Evolutionary conservation across 2,329 filamentous ascomycete genomes (phyloP).

Genomic region (Pseudogymnoascus sp.): DNA sequence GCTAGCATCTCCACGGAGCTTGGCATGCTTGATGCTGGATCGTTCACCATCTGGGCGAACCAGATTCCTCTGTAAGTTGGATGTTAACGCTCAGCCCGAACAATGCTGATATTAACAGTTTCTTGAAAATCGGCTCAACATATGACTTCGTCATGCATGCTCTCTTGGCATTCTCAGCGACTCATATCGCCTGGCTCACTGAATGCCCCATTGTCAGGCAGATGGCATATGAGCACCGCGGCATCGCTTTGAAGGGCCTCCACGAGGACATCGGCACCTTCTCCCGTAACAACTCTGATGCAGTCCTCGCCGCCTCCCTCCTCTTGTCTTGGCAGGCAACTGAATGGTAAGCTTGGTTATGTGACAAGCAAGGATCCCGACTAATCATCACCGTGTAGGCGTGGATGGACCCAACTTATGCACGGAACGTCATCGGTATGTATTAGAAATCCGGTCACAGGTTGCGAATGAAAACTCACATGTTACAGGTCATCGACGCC

Average conservation of each 20-base stretch:
- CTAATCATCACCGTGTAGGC: constrained; percentile 49
- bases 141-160: constrained; percentile 91
- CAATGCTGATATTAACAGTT: constrained; percentile 41
- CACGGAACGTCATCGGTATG: constrained; percentile 81
- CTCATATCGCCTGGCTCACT: constrained; percentile 83
- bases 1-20: constrained; percentile 79
- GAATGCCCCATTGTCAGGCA: constrained; percentile 78
- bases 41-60: constrained; percentile 85
- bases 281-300: constrained; percentile 79
- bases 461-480: constrained; percentile 22
- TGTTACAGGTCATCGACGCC: constrained; percentile 65
- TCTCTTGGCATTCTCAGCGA: constrained; percentile 86
- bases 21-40: constrained; percentile 64
- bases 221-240: constrained; percentile 82
- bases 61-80: constrained; percentile 78
- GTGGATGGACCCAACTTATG: constrained; percentile 86
- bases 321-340: constrained; percentile 93
- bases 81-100: constrained; percentile 14
- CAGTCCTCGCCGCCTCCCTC: constrained; percentile 82
- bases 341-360: constrained; percentile 65
- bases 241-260: constrained; percentile 75
- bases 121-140: constrained; percentile 72
- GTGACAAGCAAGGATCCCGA: constrained; percentile 22
- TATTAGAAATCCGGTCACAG: constrained; percentile 17
- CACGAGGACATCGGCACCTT: constrained; percentile 82